Conservation (phyloP, 2,329 filamentous ascomycete genomes). For the Aspergillus floridensis region DNA sequence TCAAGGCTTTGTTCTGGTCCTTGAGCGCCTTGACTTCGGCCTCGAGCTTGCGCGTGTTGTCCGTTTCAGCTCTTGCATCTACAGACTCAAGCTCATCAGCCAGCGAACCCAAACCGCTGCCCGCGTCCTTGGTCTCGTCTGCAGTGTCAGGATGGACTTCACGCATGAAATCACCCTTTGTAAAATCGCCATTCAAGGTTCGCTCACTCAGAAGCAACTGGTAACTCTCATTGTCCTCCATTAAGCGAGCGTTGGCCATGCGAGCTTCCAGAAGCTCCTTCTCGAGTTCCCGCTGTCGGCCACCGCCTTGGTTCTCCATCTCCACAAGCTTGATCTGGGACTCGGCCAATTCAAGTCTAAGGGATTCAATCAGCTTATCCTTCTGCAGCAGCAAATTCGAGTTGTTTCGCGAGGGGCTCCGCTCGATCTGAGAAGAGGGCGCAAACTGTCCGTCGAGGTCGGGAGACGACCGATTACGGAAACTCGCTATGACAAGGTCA, state of each 20-base stretch:
- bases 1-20: slow-evolving; percentile 96
- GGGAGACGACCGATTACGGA: slow-evolving; percentile 55
- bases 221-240: slow-evolving; percentile 99
- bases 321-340: slow-evolving; percentile 94
- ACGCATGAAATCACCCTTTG: slow-evolving; percentile 75
- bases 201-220: slow-evolving; percentile 91
- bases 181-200: slow-evolving; percentile 91
- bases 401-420: slow-evolving; percentile 84
- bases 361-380: slow-evolving; percentile 90
- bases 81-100: slow-evolving; percentile 84
- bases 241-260: slow-evolving; percentile 91
- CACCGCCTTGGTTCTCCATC: slow-evolving; percentile 87
- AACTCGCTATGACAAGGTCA: slow-evolving; percentile 37
- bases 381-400: slow-evolving; percentile 91
- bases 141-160: slow-evolving; percentile 38
- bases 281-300: slow-evolving; percentile 84
- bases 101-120: slow-evolving; percentile 54
- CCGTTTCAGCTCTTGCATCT: slow-evolving; percentile 60
- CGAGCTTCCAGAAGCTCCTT: slow-evolving; percentile 84
- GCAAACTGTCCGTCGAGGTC: slow-evolving; percentile 80
- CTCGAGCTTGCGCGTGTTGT: slow-evolving; percentile 67
- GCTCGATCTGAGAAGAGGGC: slow-evolving; percentile 76
- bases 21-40: slow-evolving; percentile 74
- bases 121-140: slow-evolving; percentile 46
- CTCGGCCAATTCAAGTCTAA: slow-evolving; percentile 89